Evolutionary conservation across 2,329 filamentous ascomycete species (phyloP), one percentile per base, ranked within the genome.

Genomic region (Penicillium fuscoglaucum): DNA sequence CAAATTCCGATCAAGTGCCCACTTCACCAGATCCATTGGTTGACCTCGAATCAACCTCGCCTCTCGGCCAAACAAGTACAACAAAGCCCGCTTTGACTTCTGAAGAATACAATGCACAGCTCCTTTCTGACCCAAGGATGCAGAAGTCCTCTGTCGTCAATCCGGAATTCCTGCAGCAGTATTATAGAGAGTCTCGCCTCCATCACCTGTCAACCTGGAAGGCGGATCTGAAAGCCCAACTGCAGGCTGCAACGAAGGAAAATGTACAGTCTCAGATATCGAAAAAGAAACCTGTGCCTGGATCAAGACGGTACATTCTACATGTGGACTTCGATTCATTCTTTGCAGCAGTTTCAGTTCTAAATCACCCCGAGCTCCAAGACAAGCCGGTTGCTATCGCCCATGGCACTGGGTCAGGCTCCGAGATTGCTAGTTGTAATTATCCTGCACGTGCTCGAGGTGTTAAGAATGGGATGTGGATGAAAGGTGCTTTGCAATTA

Each of bases 321-420:
- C 95, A 99, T 68, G 91, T 99, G 31, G 95, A 99, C 71, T 99
- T 99, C 73, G 96, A 99, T 76, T 95, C 92, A 74, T 99, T 99
- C 77, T 99, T 99, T 75, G 96, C 93, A 59, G 91, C 96, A 0
- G 91, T 99, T 0, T 97, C 95, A 0, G 76, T 89, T 19, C 91
- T 92, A 67, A 89, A 87, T 54, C 82, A 87, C 26, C 92, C 93
- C 0, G 86, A 96, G 21, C 88, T 85, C 60, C 79, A 82, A 40
- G 87, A 90, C 51, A 93, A 92, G 69, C 95, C 96, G 0, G 87
- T 89, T 2, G 95, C 90, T 0, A 90, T 99, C 35, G 93, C 95
- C 4, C 95, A 99, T 70, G 90, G 93, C 5, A 84, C 83, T 45
- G 93, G 93, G 0, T 86, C 85, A 26, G 91, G 91, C 0, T 96